phyloP scores from a whole-genome alignment of 2,329 filamentous ascomycete genomes.

The Pyricularia grisea region DNA sequence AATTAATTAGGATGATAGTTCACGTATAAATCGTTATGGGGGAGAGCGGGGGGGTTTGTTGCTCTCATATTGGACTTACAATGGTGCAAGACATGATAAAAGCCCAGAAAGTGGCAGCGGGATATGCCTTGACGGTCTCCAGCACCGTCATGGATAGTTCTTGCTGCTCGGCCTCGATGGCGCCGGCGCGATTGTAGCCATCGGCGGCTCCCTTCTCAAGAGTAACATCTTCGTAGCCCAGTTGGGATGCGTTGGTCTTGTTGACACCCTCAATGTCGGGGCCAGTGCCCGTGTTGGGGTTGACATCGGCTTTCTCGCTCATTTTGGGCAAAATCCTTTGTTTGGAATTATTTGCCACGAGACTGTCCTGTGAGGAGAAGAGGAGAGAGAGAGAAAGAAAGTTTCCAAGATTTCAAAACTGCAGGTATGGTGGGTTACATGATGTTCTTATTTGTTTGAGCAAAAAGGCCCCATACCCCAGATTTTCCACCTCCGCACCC shows the following conservation, averaged over 20 bases:
- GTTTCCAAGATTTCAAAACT: not conserved
- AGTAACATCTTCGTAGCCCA: conserved; percentile 3
- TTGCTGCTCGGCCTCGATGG: conserved; percentile 44
- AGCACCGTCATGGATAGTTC: conserved; percentile 24
- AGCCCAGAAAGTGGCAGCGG: conserved; percentile 27
- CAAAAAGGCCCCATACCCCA: too few species aligned
- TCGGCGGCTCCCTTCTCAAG: conserved; percentile 29
- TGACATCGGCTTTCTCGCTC: not conserved
- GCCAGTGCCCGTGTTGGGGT: not conserved
- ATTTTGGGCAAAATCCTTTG: not conserved
- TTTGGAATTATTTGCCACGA: not conserved
- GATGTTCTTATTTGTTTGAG: not conserved
- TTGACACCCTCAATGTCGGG: not conserved
- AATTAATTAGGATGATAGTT: not conserved
- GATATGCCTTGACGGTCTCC: conserved; percentile 22
- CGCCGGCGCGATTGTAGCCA: conserved; percentile 35
- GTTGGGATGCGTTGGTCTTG: not conserved
- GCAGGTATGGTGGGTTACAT: not conserved
- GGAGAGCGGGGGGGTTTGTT: too few species aligned
- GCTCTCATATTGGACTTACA: too few species aligned
- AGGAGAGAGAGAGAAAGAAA: not conserved
- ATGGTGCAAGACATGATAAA: conserved; percentile 29
- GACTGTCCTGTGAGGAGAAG: not conserved
- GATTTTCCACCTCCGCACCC: too few species aligned
- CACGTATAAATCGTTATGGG: too few species aligned